Percentiles rank a stretch among this genome's conserved stretches.
Evolutionary conservation across 176 grass and related monocot species (phyloP).

Genomic region (Oropetium thomaeum): DNA sequence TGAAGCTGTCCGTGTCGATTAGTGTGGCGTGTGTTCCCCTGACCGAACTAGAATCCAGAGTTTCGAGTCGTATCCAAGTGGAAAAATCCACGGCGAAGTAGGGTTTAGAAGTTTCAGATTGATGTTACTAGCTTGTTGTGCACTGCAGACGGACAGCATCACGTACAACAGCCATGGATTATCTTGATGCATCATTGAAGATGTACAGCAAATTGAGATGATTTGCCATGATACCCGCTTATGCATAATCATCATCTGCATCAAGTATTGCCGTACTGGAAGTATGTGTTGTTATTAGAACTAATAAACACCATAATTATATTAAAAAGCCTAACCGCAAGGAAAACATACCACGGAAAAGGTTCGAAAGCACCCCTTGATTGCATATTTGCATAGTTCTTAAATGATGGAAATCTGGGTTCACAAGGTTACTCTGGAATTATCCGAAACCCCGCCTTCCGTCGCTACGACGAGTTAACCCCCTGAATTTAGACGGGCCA

Average conservation of each 20-base stretch:
- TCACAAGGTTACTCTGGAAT: too few species aligned
- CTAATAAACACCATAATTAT: too few species aligned
- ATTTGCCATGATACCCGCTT: conserved; percentile 14
- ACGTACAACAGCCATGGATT: background rate
- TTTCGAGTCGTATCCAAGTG: conserved; percentile 39
- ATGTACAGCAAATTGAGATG: background rate
- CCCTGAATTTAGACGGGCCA: too few species aligned
- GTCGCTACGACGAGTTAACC: too few species aligned
- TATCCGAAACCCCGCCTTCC: too few species aligned
- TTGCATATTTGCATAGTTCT: too few species aligned
- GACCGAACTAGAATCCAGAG: conserved; percentile 27
- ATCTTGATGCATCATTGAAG: conserved; percentile 17
- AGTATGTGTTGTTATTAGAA: conserved; percentile 10
- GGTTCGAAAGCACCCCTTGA: too few species aligned
- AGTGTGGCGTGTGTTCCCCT: conserved; percentile 1
- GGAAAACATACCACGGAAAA: too few species aligned
- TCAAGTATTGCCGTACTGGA: background rate
- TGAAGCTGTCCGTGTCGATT: background rate
- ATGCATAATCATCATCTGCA: conserved; percentile 13
- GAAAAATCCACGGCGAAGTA: conserved; percentile 35
- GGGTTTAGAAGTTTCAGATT: background rate
- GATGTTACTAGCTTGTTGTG: background rate
- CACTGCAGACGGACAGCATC: conserved; percentile 16
- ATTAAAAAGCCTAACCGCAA: too few species aligned
- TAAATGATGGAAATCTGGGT: too few species aligned